These are phyloP conservation scores for Monascus purpureus DNA, from an alignment of 495 filamentous ascomycete species.

Conservation along the genomic window DNA sequence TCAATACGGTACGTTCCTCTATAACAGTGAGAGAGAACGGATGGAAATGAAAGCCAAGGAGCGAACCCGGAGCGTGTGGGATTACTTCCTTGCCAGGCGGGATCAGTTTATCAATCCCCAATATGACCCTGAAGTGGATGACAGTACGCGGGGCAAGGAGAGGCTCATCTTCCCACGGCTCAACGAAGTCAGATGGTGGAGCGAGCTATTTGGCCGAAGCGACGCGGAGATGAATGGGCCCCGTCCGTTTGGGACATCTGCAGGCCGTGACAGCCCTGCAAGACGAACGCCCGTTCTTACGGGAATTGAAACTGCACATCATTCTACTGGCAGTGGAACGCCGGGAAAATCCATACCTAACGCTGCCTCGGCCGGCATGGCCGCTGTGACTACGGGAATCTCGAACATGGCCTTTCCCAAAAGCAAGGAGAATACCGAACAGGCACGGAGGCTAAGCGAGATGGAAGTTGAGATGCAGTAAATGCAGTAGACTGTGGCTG, in stretches of 20 bases:
- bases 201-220: slow-evolving; percentile 67
- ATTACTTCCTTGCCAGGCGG: slow-evolving; percentile 73
- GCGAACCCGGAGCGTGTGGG: slow-evolving; percentile 83
- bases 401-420: slow-evolving; percentile 24
- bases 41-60: slow-evolving; percentile 55
- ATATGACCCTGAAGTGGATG: slow-evolving; percentile 67
- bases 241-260: slow-evolving; percentile 7
- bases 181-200: slow-evolving; percentile 76
- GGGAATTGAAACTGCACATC: slow-evolving; percentile 33
- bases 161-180: slow-evolving; percentile 67
- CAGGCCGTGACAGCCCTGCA: slow-evolving; percentile 9
- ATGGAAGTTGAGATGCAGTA: slow-evolving; percentile 38
- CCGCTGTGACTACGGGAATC: slow-evolving; percentile 27
- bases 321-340: slow-evolving; percentile 14
- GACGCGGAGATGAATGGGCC: slow-evolving; percentile 88
- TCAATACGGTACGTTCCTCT: slow-evolving; percentile 94
- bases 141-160: slow-evolving; percentile 61
- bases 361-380: slow-evolving; percentile 17
- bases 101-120: slow-evolving; percentile 67
- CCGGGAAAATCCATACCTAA: slow-evolving; percentile 10
- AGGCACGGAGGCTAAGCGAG: slow-evolving; percentile 12
- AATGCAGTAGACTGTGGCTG: slow-evolving; percentile 4
- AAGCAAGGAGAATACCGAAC: slow-evolving; percentile 10
- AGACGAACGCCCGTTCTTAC: slow-evolving; percentile 24
- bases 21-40: slow-evolving; percentile 86